Base-by-base conservation (phyloP, 1,284 basidiomycete genomes). In the Gomphus bonarii region DNA sequence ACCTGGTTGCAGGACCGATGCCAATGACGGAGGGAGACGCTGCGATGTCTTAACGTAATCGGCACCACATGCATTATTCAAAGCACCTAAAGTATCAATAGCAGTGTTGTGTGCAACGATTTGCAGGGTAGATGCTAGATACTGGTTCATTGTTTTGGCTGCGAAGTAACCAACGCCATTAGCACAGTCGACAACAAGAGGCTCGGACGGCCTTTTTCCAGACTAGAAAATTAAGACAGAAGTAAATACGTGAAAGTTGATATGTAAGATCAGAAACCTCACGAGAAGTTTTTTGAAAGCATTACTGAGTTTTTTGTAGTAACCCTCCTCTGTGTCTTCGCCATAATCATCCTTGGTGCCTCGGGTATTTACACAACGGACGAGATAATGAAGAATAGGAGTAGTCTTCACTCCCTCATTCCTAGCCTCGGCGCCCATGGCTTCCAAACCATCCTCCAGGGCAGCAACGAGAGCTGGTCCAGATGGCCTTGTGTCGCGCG, bases 31-130 rank as follows among this genome's bases (percentile, higher is more conserved):
- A 4, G 94, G 95, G 1, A 91, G 72, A 60, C 77, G 84, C 72
- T 98, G 94, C 49, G 78, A 79, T 3, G 95, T 97, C 76, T 99
- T 99, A 65, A 99, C 97, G 67, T 79, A 99, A 73, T 99, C 97
- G 48, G 97, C 97, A 46, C 97, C 97, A 68, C 93, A 98, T 43
- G 83, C 73, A 62, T 84, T 76, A 72, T 99, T 98, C 61, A 99
- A 80, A 0, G 82, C 82, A 28, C 91, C 91, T 1, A 78, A 70
- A 6, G 81, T 85, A 14, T 76, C 75, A 48, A 78, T 82, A 25
- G 78, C 75, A 1, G 81, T 84, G 68, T 95, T 94, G 63, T 84
- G 75, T 28, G 88, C 73, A 59, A 79, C 67, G 44, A 90, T 67
- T 28, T 76, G 72, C 53, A 86, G 71, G 28, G 70, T 75, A 31